These are phyloP conservation scores for Tillandsia fasciculata DNA, from an alignment of 176 grass and related monocot species.

Conservation along the genomic window DNA sequence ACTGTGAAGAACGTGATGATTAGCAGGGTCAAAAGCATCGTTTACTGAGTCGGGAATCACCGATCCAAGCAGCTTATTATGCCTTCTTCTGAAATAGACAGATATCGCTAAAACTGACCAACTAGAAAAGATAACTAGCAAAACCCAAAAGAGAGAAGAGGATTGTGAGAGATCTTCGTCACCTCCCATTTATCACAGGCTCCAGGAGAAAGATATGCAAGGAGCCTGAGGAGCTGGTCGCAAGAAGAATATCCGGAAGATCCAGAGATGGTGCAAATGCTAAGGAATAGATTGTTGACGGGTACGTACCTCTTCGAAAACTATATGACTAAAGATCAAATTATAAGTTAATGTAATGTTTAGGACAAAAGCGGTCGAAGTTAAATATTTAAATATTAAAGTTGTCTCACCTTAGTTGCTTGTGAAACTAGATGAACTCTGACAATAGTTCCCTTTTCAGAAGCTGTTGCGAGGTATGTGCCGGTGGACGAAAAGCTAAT, in stretches of 20 bases:
- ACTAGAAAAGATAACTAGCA: constrained; percentile 2
- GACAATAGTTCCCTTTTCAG: constrained; percentile 86
- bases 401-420: constrained; percentile 61
- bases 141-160: background rate
- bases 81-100: constrained; percentile 46
- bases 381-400: constrained; percentile 4
- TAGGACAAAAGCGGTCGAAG: background rate
- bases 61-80: constrained; percentile 51
- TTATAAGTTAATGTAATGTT: background rate
- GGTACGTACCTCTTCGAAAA: constrained; percentile 84
- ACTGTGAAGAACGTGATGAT: constrained; percentile 91
- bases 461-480: constrained; percentile 82
- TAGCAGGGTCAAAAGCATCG: constrained; percentile 73
- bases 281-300: constrained; percentile 82
- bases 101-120: constrained; percentile 9
- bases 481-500: constrained; percentile 74
- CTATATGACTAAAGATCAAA: constrained; percentile 53
- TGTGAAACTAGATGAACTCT: constrained; percentile 80
- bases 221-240: constrained; percentile 95
- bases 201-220: constrained; percentile 90
- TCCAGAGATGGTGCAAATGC: constrained; percentile 62
- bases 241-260: constrained; percentile 62
- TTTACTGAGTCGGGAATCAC: constrained; percentile 74
- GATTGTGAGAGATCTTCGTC: background rate
- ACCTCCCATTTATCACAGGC: constrained; percentile 66